These are phyloP conservation scores for Phaeosphaeriaceae sp. DNA, from an alignment of 2,329 filamentous ascomycete species.

Conservation along the genomic window DNA sequence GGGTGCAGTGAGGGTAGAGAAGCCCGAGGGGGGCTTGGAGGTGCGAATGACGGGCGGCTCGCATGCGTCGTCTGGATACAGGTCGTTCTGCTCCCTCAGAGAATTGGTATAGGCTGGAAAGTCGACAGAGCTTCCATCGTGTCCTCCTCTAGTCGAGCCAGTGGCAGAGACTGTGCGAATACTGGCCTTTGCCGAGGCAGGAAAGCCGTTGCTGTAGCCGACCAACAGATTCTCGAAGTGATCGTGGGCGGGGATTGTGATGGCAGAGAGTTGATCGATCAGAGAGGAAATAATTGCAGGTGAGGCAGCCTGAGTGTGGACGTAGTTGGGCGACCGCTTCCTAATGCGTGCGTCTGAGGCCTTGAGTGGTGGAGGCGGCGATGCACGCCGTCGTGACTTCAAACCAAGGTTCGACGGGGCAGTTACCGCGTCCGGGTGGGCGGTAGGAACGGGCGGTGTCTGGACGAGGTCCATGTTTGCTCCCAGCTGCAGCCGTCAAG, in stretches of 20 bases:
- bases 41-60: constrained; percentile 78
- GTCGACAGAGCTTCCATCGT: constrained; percentile 68
- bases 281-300: constrained; percentile 73
- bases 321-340: constrained; percentile 43
- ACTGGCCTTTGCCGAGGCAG: constrained; percentile 26
- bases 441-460: constrained; percentile 25
- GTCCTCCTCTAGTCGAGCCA: constrained; percentile 25
- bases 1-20: constrained; percentile 73
- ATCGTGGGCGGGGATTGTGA: constrained; percentile 68
- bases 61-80: constrained; percentile 63
- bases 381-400: constrained; percentile 36
- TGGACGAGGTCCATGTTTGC: too few relatives aligned
- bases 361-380: constrained; percentile 29
- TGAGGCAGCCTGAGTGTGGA: constrained; percentile 54
- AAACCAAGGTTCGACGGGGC: constrained; percentile 27
- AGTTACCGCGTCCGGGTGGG: constrained; percentile 23
- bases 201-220: constrained; percentile 41
- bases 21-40: constrained; percentile 78
- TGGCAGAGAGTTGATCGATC: constrained; percentile 66
- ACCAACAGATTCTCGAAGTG: constrained; percentile 67
- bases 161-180: constrained; percentile 31
- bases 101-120: constrained; percentile 70
- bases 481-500: too few relatives aligned
- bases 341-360: constrained; percentile 23
- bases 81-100: constrained; percentile 55